Conservation (phyloP, 139 green algal species). For the Asterochloris sp. region DNA sequence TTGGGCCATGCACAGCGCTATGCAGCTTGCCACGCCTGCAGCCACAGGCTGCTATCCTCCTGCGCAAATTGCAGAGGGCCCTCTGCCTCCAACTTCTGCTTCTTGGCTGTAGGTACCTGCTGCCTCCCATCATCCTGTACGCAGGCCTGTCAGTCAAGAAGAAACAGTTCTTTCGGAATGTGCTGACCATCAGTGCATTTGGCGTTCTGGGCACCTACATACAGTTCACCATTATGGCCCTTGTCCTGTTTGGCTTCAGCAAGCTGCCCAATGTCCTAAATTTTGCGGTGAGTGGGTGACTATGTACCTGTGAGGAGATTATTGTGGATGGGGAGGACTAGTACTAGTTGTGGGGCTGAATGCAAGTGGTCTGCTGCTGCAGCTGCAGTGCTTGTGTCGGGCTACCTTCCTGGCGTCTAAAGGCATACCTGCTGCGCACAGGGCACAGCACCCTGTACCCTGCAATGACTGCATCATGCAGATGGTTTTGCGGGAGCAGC, state of each 20-base stretch:
- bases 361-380: too few relatives aligned
- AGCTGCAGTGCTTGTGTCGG: too few relatives aligned
- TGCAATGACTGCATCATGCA: too few relatives aligned
- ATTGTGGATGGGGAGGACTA: too few relatives aligned
- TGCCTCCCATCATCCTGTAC: slow-evolving; percentile 87
- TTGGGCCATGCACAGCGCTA: too few relatives aligned
- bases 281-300: slow-evolving; percentile 23
- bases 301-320: too few relatives aligned
- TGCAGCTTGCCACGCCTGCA: too few relatives aligned
- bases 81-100: neutral
- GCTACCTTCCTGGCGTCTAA: too few relatives aligned
- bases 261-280: slow-evolving; percentile 31
- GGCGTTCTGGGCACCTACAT: slow-evolving; percentile 72
- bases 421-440: too few relatives aligned
- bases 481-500: too few relatives aligned
- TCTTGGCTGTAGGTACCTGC: slow-evolving; percentile 50
- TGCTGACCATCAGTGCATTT: slow-evolving; percentile 70
- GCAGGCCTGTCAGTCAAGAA: slow-evolving; percentile 78
- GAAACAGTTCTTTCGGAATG: slow-evolving; percentile 81
- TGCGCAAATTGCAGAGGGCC: neutral
- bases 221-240: slow-evolving; percentile 56
- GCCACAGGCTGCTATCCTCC: neutral
- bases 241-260: slow-evolving; percentile 34
- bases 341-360: too few relatives aligned
- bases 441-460: too few relatives aligned